Evolutionary conservation across 345 rosid genomes (phyloP).

Genomic region (Eucalyptus sideroxylon): DNA sequence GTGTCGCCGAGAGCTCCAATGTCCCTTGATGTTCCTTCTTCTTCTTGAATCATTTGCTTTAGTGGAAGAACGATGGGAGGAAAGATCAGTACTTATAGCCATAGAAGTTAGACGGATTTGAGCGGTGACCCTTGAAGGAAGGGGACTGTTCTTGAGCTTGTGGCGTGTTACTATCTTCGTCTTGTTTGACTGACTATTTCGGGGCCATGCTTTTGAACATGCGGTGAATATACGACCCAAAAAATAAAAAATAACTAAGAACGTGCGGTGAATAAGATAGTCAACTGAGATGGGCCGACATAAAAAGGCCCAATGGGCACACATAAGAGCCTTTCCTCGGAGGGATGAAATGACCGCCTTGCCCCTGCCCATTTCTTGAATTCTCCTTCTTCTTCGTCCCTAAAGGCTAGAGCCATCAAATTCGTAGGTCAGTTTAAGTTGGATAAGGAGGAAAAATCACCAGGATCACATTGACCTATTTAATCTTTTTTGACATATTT

Average conservation of each 20-base stretch:
- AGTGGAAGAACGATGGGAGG: not conserved
- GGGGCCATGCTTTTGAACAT: not conserved
- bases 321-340: not conserved
- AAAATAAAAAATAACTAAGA: not conserved
- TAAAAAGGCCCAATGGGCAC: not conserved
- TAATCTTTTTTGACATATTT: too few relatives aligned
- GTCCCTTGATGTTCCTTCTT: not conserved
- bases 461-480: too few relatives aligned
- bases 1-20: not conserved
- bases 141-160: not conserved
- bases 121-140: not conserved
- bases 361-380: not conserved
- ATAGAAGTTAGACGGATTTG: not conserved
- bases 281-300: not conserved
- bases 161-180: not conserved
- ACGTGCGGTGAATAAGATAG: not conserved
- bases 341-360: not conserved
- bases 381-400: not conserved
- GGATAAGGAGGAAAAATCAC: not conserved
- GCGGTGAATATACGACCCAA: not conserved
- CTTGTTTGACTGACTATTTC: not conserved
- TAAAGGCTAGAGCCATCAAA: not conserved
- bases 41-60: not conserved
- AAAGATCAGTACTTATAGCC: not conserved
- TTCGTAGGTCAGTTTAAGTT: not conserved